Conservation (phyloP, 371 early-diverging fungal species). For the Mortierella sp. region DNA sequence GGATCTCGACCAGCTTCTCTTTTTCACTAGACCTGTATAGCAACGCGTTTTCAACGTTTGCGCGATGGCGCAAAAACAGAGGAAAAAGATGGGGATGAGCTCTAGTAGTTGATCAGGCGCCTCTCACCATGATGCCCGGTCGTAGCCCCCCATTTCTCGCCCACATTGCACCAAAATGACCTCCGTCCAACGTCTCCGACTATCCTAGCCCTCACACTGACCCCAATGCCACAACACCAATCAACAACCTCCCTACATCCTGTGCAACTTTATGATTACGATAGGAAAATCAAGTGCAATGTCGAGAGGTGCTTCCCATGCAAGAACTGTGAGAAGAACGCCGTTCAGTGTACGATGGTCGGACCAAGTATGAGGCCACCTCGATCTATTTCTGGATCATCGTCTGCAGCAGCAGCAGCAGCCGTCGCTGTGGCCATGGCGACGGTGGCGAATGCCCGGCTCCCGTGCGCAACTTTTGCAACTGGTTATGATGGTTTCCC, state of each 20-base stretch:
- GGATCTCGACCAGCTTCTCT: too few relatives aligned
- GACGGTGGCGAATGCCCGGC: conserved; percentile 31
- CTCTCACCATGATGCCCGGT: too few relatives aligned
- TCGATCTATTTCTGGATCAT: conserved; percentile 41
- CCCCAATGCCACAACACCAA: too few relatives aligned
- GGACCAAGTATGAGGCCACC: conserved; percentile 49
- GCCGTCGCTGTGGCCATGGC: conserved; percentile 48
- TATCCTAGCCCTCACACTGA: too few relatives aligned
- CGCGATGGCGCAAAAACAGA: background rate
- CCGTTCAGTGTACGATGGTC: conserved; percentile 45
- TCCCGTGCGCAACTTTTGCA: background rate
- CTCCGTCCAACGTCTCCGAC: too few relatives aligned
- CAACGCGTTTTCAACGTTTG: background rate
- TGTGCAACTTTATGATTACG: background rate
- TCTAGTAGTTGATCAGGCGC: too few relatives aligned
- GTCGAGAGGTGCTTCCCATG: conserved; percentile 46
- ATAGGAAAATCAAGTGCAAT: conserved; percentile 51
- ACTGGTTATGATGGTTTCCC: conserved; percentile 14
- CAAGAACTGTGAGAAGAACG: conserved; percentile 46
- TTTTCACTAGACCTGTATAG: too few relatives aligned
- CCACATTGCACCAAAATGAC: too few relatives aligned
- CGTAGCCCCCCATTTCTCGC: too few relatives aligned
- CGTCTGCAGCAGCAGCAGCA: conserved; percentile 48
- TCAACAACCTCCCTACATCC: too few relatives aligned
- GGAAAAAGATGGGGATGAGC: too few relatives aligned